Conservation (phyloP, 2,329 filamentous ascomycete genomes). For the Alternaria rosae region DNA sequence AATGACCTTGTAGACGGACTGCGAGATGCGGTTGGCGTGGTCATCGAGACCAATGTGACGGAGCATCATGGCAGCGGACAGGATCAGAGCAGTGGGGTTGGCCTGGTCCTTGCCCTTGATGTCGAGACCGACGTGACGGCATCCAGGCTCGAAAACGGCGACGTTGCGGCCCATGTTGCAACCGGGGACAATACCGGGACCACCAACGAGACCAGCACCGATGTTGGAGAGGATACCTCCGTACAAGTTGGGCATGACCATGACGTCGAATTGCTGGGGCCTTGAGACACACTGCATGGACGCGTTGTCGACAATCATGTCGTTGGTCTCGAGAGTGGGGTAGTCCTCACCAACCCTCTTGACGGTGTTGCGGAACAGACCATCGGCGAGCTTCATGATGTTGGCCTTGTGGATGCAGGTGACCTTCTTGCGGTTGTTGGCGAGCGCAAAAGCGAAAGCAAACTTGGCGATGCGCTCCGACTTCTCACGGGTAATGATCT, state of each 20-base stretch:
- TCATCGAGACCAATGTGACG: constrained; percentile 97
- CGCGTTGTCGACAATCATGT: constrained; percentile 99
- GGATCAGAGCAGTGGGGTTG: constrained; percentile 94
- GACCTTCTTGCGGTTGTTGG: constrained; percentile 99
- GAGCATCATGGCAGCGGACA: constrained; percentile 96
- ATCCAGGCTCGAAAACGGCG: constrained; percentile 97
- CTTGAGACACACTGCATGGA: constrained; percentile 98
- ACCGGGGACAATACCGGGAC: constrained; percentile 94
- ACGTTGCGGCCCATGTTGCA: constrained; percentile 99
- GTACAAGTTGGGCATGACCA: constrained; percentile 99
- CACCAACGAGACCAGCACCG: constrained; percentile 93
- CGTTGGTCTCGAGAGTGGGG: constrained; percentile 92
- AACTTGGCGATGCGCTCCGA: constrained; percentile 99
- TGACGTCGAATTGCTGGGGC: constrained; percentile 98
- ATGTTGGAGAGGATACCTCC: constrained; percentile 99
- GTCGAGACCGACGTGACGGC: constrained; percentile 98
- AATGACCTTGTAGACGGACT: constrained; percentile 82
- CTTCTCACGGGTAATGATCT: constrained; percentile 99
- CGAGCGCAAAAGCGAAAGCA: constrained; percentile 95
- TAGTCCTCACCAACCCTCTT: constrained; percentile 93
- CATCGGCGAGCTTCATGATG: constrained; percentile 99
- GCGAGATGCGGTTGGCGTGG: constrained; percentile 97
- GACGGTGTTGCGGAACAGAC: constrained; percentile 98
- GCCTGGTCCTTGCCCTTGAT: constrained; percentile 99
- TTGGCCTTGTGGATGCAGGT: constrained; percentile 99